Evolutionary conservation across 2,329 filamentous ascomycete species (phyloP).

Genomic region (Phyllosticta citrichinensis): DNA sequence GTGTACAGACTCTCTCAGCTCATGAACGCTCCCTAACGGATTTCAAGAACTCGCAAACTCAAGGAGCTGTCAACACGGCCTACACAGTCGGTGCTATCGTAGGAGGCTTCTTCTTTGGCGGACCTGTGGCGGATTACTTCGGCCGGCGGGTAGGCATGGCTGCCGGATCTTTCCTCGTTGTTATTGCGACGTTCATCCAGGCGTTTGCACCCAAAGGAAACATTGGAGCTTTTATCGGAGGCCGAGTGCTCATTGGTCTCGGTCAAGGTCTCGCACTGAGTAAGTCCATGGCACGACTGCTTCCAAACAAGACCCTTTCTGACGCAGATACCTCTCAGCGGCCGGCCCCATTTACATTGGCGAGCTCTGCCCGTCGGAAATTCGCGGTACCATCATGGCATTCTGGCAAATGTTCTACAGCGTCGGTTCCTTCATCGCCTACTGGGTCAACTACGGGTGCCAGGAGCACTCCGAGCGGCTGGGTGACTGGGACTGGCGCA

Average conservation of each 20-base stretch:
- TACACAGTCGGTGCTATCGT: slow-evolving; percentile 64
- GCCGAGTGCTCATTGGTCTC: slow-evolving; percentile 58
- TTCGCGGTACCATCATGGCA: slow-evolving; percentile 57
- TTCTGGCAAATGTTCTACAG: slow-evolving; percentile 62
- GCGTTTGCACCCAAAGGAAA: slow-evolving; percentile 51
- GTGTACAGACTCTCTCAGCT: not conserved
- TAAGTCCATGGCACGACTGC: slow-evolving; percentile 19
- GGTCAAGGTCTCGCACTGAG: slow-evolving; percentile 59
- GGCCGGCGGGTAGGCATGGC: slow-evolving; percentile 58
- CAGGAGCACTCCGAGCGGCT: slow-evolving; percentile 44
- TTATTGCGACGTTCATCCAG: slow-evolving; percentile 60
- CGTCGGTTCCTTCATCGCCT: slow-evolving; percentile 56
- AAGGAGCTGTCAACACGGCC: slow-evolving; percentile 54
- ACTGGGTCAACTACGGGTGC: slow-evolving; percentile 57
- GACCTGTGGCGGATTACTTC: slow-evolving; percentile 51
- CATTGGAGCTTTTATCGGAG: slow-evolving; percentile 57
- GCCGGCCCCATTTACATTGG: slow-evolving; percentile 63
- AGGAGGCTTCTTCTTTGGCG: slow-evolving; percentile 59
- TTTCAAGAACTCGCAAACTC: slow-evolving; percentile 28
- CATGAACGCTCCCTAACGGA: not conserved
- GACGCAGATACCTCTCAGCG: slow-evolving; percentile 31
- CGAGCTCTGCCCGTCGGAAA: slow-evolving; percentile 53
- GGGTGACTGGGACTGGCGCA: slow-evolving; percentile 64
- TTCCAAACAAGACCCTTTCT: not conserved
- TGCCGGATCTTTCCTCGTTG: slow-evolving; percentile 52